Base-by-base conservation (phyloP, 2,329 filamentous ascomycete genomes). In the Fusarium bactridioides region DNA sequence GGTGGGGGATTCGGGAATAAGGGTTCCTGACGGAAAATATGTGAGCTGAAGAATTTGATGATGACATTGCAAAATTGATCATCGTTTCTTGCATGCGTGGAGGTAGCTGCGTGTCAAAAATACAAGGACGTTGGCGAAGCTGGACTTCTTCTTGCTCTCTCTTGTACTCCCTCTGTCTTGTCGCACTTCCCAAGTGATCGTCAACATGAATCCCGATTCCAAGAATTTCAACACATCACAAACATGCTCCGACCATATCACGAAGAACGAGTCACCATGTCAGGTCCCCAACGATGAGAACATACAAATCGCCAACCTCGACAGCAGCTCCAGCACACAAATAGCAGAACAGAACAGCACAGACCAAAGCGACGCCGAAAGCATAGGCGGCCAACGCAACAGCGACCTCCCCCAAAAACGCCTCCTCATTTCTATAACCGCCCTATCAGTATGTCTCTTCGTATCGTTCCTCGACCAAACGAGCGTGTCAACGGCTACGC, bases 321-420 rank as follows among this genome's bases (percentile, higher is more conserved):
- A 53, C 19, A 53, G 50, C 18, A 1, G 50, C 3, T 53, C 33
- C 19, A 53, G 50, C 50, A 38, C 19, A 27, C 19, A 27, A 12
- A 16, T 21, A 9, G 13, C 16, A 8, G 37, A 43, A 0, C 51
- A 23, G 10, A 47, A 15, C 11, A 21, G 13, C 25, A 47, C 45
- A 23, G 37, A 56, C 18, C 54, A 56, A 21, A 56, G 54, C n/a
- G 54, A 56, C 21, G 67, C 58, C 4, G 70, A 76, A 48, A 78
- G 77, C 45, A 67, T 78, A 19, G 77, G 77, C 31, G 76, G 74
- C 11, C 82, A 73, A 78, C 82, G 62, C 64, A 82, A 68, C 68
- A 82, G 45, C 29, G 58, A 50, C 74, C 81, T 78, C 78, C 82
- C 71, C 47, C 78, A 67, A 4, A 79, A 77, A 41, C 78, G 76